A percentile compares a stretch with the other conserved stretches of the same genome.
phyloP scores from a whole-genome alignment of 2,329 filamentous ascomycete species.

The Pleurostoma richardsiae region DNA sequence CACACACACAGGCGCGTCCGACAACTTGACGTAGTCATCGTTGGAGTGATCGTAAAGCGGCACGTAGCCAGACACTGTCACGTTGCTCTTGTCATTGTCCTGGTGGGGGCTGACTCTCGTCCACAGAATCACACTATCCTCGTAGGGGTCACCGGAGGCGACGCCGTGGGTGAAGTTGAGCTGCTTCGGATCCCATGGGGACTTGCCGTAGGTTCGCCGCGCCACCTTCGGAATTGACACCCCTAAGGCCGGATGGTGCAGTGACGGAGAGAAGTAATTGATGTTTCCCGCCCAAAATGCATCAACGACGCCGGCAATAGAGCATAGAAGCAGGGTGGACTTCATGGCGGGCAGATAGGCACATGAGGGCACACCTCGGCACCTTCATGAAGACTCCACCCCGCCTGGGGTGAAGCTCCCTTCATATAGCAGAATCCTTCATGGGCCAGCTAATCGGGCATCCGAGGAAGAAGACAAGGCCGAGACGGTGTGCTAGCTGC shows the following conservation, averaged over 20 bases:
- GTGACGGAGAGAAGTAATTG: constrained; percentile 57
- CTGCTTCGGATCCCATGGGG: constrained; percentile 35
- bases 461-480: too few relatives aligned
- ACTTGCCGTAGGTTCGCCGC: constrained; percentile 43
- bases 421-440: too few relatives aligned
- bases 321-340: too few relatives aligned
- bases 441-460: too few relatives aligned
- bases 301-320: too few relatives aligned
- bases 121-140: constrained; percentile 50
- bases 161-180: constrained; percentile 58
- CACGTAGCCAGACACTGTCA: constrained; percentile 31
- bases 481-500: too few relatives aligned
- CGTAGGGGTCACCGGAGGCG: constrained; percentile 40
- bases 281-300: constrained; percentile 31
- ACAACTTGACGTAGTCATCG: constrained; percentile 36
- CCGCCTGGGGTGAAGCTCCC: too few relatives aligned
- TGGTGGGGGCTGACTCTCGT: constrained; percentile 33
- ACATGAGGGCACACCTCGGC: too few relatives aligned
- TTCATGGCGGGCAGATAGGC: too few relatives aligned
- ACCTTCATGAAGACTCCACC: too few relatives aligned
- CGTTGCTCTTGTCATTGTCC: constrained; percentile 40
- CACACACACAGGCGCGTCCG: constrained; percentile 60
- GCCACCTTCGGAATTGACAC: constrained; percentile 53
- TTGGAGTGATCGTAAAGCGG: constrained; percentile 37
- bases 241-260: constrained; percentile 53